A percentile compares a stretch with the other conserved stretches of the same genome.
Conservation (phyloP, 257 asterid genomes). For the Avicennia marina region DNA sequence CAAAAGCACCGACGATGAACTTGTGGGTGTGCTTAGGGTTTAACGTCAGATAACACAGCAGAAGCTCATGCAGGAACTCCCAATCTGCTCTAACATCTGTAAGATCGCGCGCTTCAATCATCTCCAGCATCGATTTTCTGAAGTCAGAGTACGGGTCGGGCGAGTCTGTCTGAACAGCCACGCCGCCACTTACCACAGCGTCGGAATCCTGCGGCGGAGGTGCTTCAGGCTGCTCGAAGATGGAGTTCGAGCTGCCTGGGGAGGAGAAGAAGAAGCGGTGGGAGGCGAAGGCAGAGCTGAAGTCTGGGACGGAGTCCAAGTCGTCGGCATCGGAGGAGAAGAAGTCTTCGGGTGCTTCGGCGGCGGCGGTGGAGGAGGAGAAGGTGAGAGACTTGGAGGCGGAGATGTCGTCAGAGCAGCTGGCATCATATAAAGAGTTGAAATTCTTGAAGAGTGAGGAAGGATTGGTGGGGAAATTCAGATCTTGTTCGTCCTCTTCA, state of each 20-base stretch:
- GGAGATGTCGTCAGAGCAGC: slow-evolving; percentile 28
- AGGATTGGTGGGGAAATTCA: slow-evolving; percentile 4
- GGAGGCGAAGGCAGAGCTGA: slow-evolving; percentile 66
- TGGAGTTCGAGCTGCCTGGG: slow-evolving; percentile 79
- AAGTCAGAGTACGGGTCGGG: slow-evolving; percentile 73
- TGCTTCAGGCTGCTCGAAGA: slow-evolving; percentile 31
- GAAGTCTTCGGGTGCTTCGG: slow-evolving; percentile 13
- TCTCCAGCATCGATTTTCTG: slow-evolving; percentile 68
- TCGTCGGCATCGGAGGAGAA: slow-evolving; percentile 35
- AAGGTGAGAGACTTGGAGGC: slow-evolving; percentile 38
- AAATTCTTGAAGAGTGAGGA: slow-evolving; percentile 35
- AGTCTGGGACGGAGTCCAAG: slow-evolving; percentile 39
- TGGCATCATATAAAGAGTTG: slow-evolving; percentile 48
- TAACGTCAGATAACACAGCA: slow-evolving; percentile 51
- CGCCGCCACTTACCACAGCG: slow-evolving; percentile 39
- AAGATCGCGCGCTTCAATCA: slow-evolving; percentile 54
- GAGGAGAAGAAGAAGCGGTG: slow-evolving; percentile 77
- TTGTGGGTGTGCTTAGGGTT: slow-evolving; percentile 73
- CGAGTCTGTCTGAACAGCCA: slow-evolving; percentile 56
- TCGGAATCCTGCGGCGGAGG: background rate
- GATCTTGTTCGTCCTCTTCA: slow-evolving; percentile 19
- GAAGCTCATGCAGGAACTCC: slow-evolving; percentile 70
- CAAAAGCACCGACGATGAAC: slow-evolving; percentile 56
- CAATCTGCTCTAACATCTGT: slow-evolving; percentile 35
- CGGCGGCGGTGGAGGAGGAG: slow-evolving; percentile 29